Evolutionary conservation across 78 protist species (phyloP).

Genomic region (Pigoraptor vietnamica): DNA sequence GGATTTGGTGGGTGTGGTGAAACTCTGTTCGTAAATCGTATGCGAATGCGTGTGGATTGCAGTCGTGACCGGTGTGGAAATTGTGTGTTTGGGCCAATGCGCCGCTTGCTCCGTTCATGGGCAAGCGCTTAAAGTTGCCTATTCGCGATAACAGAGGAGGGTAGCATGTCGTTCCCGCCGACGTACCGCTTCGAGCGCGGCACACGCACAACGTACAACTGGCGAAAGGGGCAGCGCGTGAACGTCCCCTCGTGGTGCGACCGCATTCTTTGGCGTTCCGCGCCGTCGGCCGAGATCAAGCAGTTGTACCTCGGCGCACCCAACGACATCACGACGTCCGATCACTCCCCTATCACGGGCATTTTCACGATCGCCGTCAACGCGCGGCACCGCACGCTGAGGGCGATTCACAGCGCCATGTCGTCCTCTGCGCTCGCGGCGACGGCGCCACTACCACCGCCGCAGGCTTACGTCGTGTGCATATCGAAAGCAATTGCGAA

Average conservation of each 20-base stretch:
- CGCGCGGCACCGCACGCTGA: neutral
- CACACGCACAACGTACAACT: neutral
- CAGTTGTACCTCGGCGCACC: neutral
- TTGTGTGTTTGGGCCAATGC: neutral
- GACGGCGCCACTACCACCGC: neutral
- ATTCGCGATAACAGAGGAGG: neutral
- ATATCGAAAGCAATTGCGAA: neutral
- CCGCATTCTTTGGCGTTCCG: constrained; percentile 27
- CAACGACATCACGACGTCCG: neutral
- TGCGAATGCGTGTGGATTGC: neutral
- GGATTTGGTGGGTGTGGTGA: constrained; percentile 52
- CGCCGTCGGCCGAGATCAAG: neutral
- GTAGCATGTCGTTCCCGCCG: constrained; percentile 43
- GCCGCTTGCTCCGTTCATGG: neutral
- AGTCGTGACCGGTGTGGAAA: too few species aligned
- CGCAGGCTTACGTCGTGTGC: neutral
- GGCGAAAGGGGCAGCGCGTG: neutral
- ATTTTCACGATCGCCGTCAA: neutral
- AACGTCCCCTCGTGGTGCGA: constrained; percentile 65
- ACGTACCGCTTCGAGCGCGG: constrained; percentile 53
- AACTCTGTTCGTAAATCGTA: neutral
- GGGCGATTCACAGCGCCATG: neutral
- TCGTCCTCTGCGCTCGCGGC: neutral
- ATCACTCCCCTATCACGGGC: constrained; percentile 11
- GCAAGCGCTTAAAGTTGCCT: neutral